Conservation (phyloP, 2,329 filamentous ascomycete genomes). For the Monosporascus sp. region DNA sequence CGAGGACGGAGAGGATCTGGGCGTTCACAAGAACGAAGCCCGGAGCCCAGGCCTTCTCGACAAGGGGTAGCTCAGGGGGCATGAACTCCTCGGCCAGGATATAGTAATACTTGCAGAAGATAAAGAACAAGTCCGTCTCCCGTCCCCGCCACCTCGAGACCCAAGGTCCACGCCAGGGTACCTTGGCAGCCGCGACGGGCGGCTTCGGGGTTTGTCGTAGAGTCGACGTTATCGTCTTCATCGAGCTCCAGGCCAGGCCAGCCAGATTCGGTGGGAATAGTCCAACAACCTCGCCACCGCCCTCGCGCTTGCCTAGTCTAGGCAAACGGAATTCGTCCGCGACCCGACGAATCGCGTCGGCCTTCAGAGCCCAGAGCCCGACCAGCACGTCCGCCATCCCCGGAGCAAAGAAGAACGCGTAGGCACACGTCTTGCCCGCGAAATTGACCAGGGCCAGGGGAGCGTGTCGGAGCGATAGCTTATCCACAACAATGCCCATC, state of each 20-base stretch:
- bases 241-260: constrained; percentile 51
- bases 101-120: constrained; percentile 86
- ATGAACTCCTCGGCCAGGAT: constrained; percentile 71
- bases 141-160: constrained; percentile 77
- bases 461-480: constrained; percentile 71
- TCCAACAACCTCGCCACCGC: constrained; percentile 60
- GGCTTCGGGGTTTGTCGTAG: constrained; percentile 61
- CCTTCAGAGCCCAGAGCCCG: constrained; percentile 70
- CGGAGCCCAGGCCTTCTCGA: constrained; percentile 60
- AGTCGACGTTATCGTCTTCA: constrained; percentile 42
- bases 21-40: constrained; percentile 77
- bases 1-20: constrained; percentile 72
- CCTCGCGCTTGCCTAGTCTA: constrained; percentile 47
- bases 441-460: constrained; percentile 70
- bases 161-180: constrained; percentile 86
- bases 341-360: constrained; percentile 64
- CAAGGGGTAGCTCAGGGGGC: constrained; percentile 46
- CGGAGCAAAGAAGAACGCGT: constrained; percentile 89
- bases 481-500: constrained; percentile 81
- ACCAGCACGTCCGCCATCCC: constrained; percentile 79
- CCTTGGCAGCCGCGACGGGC: constrained; percentile 62
- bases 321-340: constrained; percentile 64
- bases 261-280: constrained; percentile 65
- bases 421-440: constrained; percentile 84
- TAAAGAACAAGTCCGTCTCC: constrained; percentile 85